phyloP scores from a whole-genome alignment of 768 basidiomycete species.

The Rhizopogon salebrosus region DNA sequence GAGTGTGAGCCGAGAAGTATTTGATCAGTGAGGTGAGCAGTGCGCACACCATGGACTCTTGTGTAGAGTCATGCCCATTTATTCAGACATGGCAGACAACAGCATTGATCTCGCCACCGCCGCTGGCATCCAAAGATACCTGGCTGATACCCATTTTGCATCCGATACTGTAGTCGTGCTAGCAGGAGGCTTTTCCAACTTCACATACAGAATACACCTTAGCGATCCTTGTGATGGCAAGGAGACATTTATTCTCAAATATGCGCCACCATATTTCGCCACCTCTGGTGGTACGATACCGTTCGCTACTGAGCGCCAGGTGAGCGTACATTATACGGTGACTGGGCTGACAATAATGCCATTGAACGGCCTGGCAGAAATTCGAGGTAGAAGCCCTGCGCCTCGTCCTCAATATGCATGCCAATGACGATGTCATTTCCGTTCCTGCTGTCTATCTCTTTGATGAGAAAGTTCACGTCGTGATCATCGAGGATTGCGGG shows the following conservation, averaged over 20 bases:
- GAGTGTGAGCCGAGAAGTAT: no score
- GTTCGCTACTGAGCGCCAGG: conserved; percentile 49
- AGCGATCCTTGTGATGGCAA: conserved; percentile 33
- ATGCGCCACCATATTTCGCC: conserved; percentile 43
- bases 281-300: conserved; percentile 15
- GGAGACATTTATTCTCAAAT: conserved; percentile 53
- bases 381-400: conserved; percentile 46
- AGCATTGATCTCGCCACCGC: conserved; percentile 22
- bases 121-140: conserved; percentile 36
- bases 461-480: conserved; percentile 42
- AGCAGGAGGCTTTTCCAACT: conserved; percentile 52
- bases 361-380: conserved; percentile 35
- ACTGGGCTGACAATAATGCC: conserved; percentile 13
- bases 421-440: conserved; percentile 30
- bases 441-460: conserved; percentile 46
- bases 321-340: conserved; percentile 17
- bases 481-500: conserved; percentile 65
- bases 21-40: no score
- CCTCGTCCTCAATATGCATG: conserved; percentile 33
- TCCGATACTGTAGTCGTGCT: conserved; percentile 34
- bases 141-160: conserved; percentile 44
- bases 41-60: no score
- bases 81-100: conserved; percentile 12
- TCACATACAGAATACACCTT: conserved; percentile 50
- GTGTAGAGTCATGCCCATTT: no score